Percentiles rank a stretch among this genome's conserved stretches.
Evolutionary conservation across 1,284 basidiomycete species (phyloP).

Genomic region (Irpex sp.): DNA sequence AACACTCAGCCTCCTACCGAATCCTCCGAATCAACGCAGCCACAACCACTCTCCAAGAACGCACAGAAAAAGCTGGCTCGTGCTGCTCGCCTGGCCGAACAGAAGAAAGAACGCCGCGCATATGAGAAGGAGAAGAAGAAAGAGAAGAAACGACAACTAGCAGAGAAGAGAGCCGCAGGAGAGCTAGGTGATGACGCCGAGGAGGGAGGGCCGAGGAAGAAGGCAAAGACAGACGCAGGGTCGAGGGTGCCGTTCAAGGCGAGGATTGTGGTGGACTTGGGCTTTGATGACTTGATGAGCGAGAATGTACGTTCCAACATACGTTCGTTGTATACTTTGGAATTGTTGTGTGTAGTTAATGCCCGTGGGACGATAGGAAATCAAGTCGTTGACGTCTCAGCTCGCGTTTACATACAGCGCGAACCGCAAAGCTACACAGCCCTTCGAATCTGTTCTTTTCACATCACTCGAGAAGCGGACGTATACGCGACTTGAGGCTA

Average conservation of each 20-base stretch:
- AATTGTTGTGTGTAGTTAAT: not conserved
- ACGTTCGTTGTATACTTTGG: not conserved
- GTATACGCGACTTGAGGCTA: slow-evolving; percentile 61
- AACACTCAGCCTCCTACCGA: not conserved
- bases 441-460: slow-evolving; percentile 73
- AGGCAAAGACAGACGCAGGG: slow-evolving; percentile 30
- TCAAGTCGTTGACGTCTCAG: slow-evolving; percentile 85
- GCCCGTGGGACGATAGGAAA: slow-evolving; percentile 59
- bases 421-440: slow-evolving; percentile 70
- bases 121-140: slow-evolving; percentile 71
- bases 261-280: slow-evolving; percentile 84
- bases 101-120: slow-evolving; percentile 74
- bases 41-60: slow-evolving; percentile 64
- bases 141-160: slow-evolving; percentile 55
- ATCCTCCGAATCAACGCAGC: not conserved
- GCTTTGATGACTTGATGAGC: slow-evolving; percentile 93
- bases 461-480: slow-evolving; percentile 78
- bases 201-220: slow-evolving; percentile 40
- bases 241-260: slow-evolving; percentile 58
- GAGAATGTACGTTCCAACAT: slow-evolving; percentile 69
- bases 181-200: slow-evolving; percentile 43
- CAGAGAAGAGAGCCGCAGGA: slow-evolving; percentile 51
- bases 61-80: slow-evolving; percentile 77
- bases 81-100: slow-evolving; percentile 59
- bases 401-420: slow-evolving; percentile 86